Conservation (phyloP, 2,329 filamentous ascomycete genomes). For the Teratosphaeriaceae sp. region DNA sequence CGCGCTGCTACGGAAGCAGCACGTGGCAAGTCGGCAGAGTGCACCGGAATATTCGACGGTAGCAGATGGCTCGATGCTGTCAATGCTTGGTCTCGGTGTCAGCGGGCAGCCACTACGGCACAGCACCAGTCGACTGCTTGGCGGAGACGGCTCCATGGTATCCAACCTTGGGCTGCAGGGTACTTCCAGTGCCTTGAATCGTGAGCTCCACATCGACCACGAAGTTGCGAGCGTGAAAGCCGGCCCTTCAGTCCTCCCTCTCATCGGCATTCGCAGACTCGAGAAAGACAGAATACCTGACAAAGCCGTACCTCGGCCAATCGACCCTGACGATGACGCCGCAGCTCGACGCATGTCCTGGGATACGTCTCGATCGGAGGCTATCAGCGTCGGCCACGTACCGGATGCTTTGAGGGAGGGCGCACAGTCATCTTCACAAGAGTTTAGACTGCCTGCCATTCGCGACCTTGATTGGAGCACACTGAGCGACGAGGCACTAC, state of each 20-base stretch:
- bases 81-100: background rate
- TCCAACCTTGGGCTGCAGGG: background rate
- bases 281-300: no score
- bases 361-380: no score
- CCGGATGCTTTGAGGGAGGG: no score
- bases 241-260: no score
- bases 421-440: background rate
- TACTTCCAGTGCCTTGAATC: no score
- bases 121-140: no score
- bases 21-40: background rate
- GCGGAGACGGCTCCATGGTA: no score
- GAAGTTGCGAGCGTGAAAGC: no score
- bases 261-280: no score
- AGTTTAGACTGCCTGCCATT: background rate
- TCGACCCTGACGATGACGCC: background rate
- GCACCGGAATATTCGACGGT: background rate
- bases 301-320: background rate
- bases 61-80: slow-evolving; percentile 1
- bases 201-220: no score
- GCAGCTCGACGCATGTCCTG: background rate
- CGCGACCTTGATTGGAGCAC: slow-evolving; percentile 10
- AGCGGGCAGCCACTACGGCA: background rate
- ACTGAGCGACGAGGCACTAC: background rate
- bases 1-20: background rate
- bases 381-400: no score